Evolutionary conservation across 2,329 filamentous ascomycete genomes (phyloP), one percentile per base, ranked within the genome.

Genomic region (Calonectria leucothoes): DNA sequence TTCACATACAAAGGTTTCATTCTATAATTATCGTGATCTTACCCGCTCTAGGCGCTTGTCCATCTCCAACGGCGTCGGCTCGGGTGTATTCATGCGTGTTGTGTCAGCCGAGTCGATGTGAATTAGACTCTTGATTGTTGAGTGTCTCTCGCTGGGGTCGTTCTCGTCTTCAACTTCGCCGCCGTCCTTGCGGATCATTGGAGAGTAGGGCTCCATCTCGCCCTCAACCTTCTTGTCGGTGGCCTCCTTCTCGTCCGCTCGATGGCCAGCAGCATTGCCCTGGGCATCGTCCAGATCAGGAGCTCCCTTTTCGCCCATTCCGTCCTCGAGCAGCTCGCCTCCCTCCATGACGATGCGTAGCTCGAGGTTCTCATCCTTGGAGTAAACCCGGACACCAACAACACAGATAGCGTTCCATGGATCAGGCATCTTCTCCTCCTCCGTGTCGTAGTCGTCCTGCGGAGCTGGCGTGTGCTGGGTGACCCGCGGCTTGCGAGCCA

Each of bases 361-460:
- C 81, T 90, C 87, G 3, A 91, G 83, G 37, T 85, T 82, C 55
- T 88, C 86, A 79, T 92, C 89, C 81, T 89, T 91, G 78, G 89
- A 89, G 81, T 92, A 93, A 7, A 93, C 88, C 6, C 90, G 87
- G 66, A 93, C 83, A 0, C 91, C 91, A 0, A 93, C 87, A 23
- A 92, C 89, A 66, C 88, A 89, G 57, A 93, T 87, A 5, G 91
- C 91, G 79, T 93, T 92, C 91, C 91, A 93, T 1, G 90, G 89
- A 29, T 90, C 87, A 0, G 87, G 82, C 77, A 87, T 84, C 73
- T 88, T 89, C 77, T 92, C 89, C 70, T 91, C 90, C n/a, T 91
- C 89, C 0, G 87, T 88, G 25, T 89, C 88, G 45, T 89, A 89
- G 3, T 86, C 83, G 8, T 86, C 84, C 6, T 80, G 79, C 4